Percentiles rank a stretch among this genome's conserved stretches.
These are phyloP conservation scores for Somion occarium DNA, from an alignment of 1,284 basidiomycete species.

Conservation along the genomic window DNA sequence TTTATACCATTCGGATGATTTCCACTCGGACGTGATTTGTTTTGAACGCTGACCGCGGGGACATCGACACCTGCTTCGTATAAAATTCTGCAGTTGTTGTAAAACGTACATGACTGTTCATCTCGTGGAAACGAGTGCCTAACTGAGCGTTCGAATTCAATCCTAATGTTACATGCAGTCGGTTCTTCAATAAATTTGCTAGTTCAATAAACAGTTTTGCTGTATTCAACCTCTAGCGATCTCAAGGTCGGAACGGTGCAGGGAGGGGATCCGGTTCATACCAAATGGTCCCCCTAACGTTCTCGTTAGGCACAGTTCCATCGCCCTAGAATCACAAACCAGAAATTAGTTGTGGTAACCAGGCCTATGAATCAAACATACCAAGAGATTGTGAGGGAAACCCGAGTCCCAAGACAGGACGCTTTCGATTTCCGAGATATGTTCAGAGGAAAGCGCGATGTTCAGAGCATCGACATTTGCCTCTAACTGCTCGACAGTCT, in stretches of 20 bases:
- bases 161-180: too few species aligned
- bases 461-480: background rate
- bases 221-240: too few species aligned
- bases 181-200: too few species aligned
- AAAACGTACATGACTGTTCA: too few species aligned
- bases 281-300: background rate
- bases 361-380: background rate
- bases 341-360: background rate
- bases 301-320: background rate
- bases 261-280: background rate
- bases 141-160: too few species aligned
- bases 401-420: background rate
- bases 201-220: too few species aligned
- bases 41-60: too few species aligned
- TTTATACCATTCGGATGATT: too few species aligned
- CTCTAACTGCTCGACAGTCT: constrained; percentile 3
- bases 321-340: background rate
- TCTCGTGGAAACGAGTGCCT: too few species aligned
- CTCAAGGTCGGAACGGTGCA: background rate
- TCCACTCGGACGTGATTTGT: too few species aligned
- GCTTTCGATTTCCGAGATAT: background rate
- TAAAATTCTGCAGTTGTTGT: too few species aligned
- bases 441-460: background rate
- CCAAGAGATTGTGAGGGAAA: background rate
- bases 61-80: too few species aligned